phyloP scores from a whole-genome alignment of 768 basidiomycete species.

The Mycena polygramma region DNA sequence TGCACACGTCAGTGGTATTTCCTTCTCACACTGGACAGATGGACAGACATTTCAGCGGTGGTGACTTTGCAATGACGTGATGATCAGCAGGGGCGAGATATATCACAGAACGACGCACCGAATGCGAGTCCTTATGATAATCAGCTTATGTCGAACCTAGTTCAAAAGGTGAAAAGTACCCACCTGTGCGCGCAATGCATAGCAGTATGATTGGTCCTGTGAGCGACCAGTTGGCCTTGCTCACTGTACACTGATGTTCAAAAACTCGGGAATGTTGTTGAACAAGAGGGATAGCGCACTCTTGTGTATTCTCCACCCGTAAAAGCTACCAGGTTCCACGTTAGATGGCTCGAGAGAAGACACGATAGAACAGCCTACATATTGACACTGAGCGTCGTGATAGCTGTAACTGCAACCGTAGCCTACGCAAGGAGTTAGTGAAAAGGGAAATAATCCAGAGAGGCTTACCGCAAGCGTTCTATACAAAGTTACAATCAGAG shows the following conservation, averaged over 20 bases:
- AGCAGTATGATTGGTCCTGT: conserved; percentile 43
- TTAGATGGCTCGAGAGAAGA: neutral
- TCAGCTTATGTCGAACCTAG: neutral
- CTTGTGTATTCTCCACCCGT: conserved; percentile 48
- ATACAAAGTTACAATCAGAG: conserved; percentile 39
- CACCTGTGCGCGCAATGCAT: conserved; percentile 17
- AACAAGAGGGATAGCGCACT: conserved; percentile 44
- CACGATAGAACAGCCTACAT: conserved; percentile 19
- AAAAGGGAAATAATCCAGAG: neutral
- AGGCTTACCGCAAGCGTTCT: neutral
- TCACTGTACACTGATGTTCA: conserved; percentile 44
- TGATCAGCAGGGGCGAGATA: neutral
- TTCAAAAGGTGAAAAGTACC: neutral
- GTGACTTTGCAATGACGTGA: conserved; percentile 5
- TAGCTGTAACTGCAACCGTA: conserved; percentile 24
- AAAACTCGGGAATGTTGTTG: neutral
- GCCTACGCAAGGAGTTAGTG: neutral
- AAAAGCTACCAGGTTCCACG: conserved; percentile 6
- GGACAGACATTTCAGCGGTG: conserved; percentile 22
- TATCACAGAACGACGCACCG: neutral
- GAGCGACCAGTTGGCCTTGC: conserved; percentile 50
- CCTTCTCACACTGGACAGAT: neutral
- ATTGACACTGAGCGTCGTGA: conserved; percentile 37
- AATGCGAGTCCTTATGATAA: conserved; percentile 21
- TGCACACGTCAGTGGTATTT: neutral